phyloP scores from a whole-genome alignment of 371 early-diverging fungal species.

The Syncephalastrum racemosum region DNA sequence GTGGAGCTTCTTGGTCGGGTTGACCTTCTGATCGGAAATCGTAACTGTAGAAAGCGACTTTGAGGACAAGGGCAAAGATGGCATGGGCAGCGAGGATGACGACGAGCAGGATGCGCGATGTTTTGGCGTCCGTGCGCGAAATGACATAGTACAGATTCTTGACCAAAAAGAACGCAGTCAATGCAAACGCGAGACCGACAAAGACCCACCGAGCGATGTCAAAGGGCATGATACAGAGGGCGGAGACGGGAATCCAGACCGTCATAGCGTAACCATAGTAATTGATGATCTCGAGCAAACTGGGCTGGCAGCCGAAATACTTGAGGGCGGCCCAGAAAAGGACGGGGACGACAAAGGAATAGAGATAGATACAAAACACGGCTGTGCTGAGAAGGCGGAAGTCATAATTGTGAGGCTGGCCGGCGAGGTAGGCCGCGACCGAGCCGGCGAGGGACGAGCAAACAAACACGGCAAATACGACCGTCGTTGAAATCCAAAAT shows the following conservation, averaged over 20 bases:
- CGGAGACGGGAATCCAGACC: slow-evolving; percentile 89
- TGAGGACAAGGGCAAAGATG: slow-evolving; percentile 75
- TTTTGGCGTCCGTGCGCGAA: slow-evolving; percentile 60
- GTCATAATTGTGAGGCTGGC: slow-evolving; percentile 65
- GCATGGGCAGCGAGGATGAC: slow-evolving; percentile 70
- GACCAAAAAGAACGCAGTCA: slow-evolving; percentile 51
- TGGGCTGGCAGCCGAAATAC: slow-evolving; percentile 82
- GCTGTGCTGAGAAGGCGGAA: slow-evolving; percentile 82
- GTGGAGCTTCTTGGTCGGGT: slow-evolving; percentile 2
- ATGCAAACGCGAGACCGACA: slow-evolving; percentile 58
- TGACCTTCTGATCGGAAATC: slow-evolving; percentile 20
- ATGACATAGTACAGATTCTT: slow-evolving; percentile 68
- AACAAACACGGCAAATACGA: slow-evolving; percentile 89
- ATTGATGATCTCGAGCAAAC: slow-evolving; percentile 78
- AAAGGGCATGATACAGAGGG: slow-evolving; percentile 69
- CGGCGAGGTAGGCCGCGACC: slow-evolving; percentile 69
- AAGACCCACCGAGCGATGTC: slow-evolving; percentile 68
- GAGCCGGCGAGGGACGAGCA: slow-evolving; percentile 86
- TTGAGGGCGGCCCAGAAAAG: slow-evolving; percentile 80
- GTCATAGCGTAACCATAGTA: slow-evolving; percentile 92
- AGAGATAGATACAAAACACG: slow-evolving; percentile 77
- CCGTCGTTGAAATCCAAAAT: slow-evolving; percentile 95
- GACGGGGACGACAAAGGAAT: slow-evolving; percentile 70
- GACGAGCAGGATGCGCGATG: slow-evolving; percentile 65
- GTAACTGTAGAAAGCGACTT: slow-evolving; percentile 77